Evolutionary conservation across 768 basidiomycete species (phyloP), one percentile per base, ranked within the genome.

Genomic region (Sporobolomyces phaffii): DNA sequence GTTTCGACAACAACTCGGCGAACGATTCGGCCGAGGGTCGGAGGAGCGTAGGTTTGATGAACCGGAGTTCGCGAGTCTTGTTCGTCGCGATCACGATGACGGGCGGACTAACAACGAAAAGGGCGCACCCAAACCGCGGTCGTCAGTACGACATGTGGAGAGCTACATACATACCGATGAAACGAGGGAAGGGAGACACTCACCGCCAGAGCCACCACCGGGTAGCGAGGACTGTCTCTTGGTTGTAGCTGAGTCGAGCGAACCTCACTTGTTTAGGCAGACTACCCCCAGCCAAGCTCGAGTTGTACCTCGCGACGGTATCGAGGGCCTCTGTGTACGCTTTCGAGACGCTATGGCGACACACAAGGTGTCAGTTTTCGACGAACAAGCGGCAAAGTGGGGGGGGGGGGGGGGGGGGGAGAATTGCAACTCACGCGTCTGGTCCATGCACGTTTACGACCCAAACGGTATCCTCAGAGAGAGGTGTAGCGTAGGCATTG

Each of bases 151-250:
- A n/a, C n/a, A n/a, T n/a, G n/a, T n/a, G n/a, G n/a, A n/a, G n/a
- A n/a, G n/a, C n/a, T n/a, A n/a, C n/a, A n/a, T n/a, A n/a, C n/a
- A n/a, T n/a, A n/a, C n/a, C n/a, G 24, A 13, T 5, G 22, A 28
- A 13, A 60, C 2, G 24, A 18, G 13, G 2, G 24, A 29, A 43
- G 22, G 15, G 43, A 20, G n/a, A 28, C 17, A 28, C 65, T 34
- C 17, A 68, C 70, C 60, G 53, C 70, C 70, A 72, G 22, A 72
- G 24, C 70, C 70, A 72, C 43, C 38, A 47, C 5, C 48, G 48
- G 1, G 70, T 72, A 0, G 65, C 26, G 14, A 68, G 54, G 47
- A 72, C 28, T 2, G 70, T 72, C 56, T 72, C 65, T 33, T 52
- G 60, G 14, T 51, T 60, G 45, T 72, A 72, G 11, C 38, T 43